Evolutionary conservation across 768 basidiomycete species (phyloP).

Genomic region (Plicaturopsis crispa): DNA sequence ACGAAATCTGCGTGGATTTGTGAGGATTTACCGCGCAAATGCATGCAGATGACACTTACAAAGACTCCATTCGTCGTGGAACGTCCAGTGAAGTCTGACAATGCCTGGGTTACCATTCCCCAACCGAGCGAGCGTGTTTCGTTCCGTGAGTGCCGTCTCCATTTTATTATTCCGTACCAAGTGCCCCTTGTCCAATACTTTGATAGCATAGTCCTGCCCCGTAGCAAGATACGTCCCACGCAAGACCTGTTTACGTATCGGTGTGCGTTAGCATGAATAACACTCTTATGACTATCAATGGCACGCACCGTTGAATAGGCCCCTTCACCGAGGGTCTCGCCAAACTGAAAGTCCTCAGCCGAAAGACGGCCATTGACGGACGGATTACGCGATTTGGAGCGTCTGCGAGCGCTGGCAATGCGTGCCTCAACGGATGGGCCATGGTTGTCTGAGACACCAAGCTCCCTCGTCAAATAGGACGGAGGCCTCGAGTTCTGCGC

Average conservation of each 20-base stretch:
- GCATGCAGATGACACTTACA: conserved; percentile 47
- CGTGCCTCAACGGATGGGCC: too few relatives aligned
- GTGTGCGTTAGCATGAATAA: neutral
- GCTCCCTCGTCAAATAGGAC: conserved; percentile 50
- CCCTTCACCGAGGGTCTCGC: conserved; percentile 70
- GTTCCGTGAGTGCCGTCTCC: conserved; percentile 72
- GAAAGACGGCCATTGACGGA: conserved; percentile 37
- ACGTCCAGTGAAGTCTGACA: conserved; percentile 73
- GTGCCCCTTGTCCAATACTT: conserved; percentile 80
- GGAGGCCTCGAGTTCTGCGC: conserved; percentile 35
- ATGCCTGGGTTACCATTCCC: conserved; percentile 78
- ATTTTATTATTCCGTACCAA: conserved; percentile 73
- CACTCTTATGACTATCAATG: neutral
- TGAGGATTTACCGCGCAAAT: too few relatives aligned
- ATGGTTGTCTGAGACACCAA: conserved; percentile 32
- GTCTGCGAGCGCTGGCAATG: conserved; percentile 18
- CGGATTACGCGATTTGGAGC: conserved; percentile 33
- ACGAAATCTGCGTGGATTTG: conserved; percentile 86
- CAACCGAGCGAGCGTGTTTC: conserved; percentile 66
- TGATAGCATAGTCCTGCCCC: conserved; percentile 65
- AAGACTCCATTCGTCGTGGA: conserved; percentile 77
- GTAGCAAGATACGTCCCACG: conserved; percentile 45
- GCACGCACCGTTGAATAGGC: conserved; percentile 71
- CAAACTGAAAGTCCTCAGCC: conserved; percentile 66
- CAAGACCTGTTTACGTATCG: conserved; percentile 39